A percentile compares a stretch with the other conserved stretches of the same genome.
These are phyloP conservation scores for Colletotrichum higginsianum DNA, from an alignment of 2,329 filamentous ascomycete genomes.

Conservation along the genomic window DNA sequence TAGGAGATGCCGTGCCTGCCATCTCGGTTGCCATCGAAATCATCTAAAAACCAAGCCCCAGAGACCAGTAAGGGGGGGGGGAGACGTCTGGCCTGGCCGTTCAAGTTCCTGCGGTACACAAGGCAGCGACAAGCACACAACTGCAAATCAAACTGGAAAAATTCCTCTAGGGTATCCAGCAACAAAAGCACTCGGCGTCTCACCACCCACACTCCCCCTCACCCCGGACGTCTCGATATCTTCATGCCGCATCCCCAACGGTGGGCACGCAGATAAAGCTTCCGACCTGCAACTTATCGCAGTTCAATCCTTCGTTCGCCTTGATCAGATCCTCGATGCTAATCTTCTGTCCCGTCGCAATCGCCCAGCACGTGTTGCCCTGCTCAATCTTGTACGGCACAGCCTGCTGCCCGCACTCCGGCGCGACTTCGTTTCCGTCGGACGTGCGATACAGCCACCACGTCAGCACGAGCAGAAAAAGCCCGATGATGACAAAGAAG, in stretches of 20 bases:
- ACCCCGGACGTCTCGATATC: not conserved
- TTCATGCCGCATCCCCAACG: slow-evolving; percentile 17
- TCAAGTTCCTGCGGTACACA: not conserved
- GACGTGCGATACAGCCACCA: slow-evolving; percentile 61
- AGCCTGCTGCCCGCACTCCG: slow-evolving; percentile 37
- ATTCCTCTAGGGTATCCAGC: slow-evolving; percentile 15
- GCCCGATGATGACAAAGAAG: slow-evolving; percentile 68
- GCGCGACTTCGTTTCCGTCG: slow-evolving; percentile 34
- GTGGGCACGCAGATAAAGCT: slow-evolving; percentile 61
- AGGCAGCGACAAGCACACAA: not conserved
- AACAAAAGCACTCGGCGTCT: not conserved
- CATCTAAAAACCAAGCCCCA: not conserved
- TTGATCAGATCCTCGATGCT: slow-evolving; percentile 62
- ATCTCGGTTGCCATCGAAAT: not conserved
- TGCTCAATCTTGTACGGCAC: slow-evolving; percentile 56
- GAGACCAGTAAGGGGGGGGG: slow-evolving; percentile 6
- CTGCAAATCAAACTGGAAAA: not conserved
- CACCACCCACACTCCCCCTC: not conserved
- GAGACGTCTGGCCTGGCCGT: not conserved
- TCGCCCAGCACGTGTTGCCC: slow-evolving; percentile 69
- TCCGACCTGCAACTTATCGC: slow-evolving; percentile 60
- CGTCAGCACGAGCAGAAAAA: slow-evolving; percentile 65
- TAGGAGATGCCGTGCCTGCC: not conserved
- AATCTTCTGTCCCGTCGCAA: slow-evolving; percentile 60
- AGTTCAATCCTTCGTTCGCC: slow-evolving; percentile 63